Conservation (phyloP, 2,329 filamentous ascomycete species). For the Botryotinia narcissicola region DNA sequence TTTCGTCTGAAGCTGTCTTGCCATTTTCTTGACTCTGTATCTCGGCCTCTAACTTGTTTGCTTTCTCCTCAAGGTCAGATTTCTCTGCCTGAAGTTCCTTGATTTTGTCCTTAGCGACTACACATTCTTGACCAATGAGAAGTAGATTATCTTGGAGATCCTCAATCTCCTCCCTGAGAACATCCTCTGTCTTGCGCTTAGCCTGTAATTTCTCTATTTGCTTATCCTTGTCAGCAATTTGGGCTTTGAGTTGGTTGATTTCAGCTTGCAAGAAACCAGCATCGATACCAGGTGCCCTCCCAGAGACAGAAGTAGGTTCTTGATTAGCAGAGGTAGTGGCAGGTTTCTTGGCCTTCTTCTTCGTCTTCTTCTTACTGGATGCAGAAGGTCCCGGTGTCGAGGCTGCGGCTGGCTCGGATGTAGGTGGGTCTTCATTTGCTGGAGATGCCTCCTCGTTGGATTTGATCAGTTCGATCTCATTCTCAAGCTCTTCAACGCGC, state of each 20-base stretch:
- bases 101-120: constrained; percentile 75
- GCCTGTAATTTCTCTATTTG: constrained; percentile 70
- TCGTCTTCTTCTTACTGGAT: constrained; percentile 64
- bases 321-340: constrained; percentile 33
- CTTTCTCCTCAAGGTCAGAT: constrained; percentile 58
- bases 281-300: constrained; percentile 21
- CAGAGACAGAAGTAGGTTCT: constrained; percentile 31
- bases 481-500: constrained; percentile 31
- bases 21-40: constrained; percentile 65
- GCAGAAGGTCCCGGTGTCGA: constrained; percentile 39
- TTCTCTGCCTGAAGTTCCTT: constrained; percentile 71
- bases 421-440: constrained; percentile 18
- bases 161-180: constrained; percentile 81
- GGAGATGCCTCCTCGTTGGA: constrained; percentile 23
- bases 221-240: constrained; percentile 47
- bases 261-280: constrained; percentile 31
- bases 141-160: constrained; percentile 76
- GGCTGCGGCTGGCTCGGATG: constrained; percentile 44
- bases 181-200: constrained; percentile 73
- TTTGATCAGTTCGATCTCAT: constrained; percentile 27
- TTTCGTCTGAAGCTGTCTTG: neutral
- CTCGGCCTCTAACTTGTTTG: constrained; percentile 69
- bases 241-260: constrained; percentile 33
- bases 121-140: constrained; percentile 76
- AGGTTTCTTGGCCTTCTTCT: constrained; percentile 81